Evolutionary conservation across 2,329 filamentous ascomycete genomes (phyloP).

Genomic region (Tolypocladium inflatum): DNA sequence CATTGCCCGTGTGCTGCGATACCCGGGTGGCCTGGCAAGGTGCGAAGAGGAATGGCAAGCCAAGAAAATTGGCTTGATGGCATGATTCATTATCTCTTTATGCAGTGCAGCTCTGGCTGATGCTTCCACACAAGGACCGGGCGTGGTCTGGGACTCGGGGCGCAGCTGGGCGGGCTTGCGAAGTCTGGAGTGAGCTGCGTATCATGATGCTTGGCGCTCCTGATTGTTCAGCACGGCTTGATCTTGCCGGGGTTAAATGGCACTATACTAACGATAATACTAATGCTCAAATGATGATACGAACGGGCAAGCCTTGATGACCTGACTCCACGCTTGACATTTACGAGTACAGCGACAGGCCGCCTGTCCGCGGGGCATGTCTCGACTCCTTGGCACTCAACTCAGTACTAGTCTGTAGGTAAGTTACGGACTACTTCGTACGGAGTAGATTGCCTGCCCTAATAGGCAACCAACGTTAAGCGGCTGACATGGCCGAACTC

Average conservation of each 20-base stretch:
- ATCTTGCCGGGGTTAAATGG: not conserved
- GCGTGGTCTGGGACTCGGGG: no score
- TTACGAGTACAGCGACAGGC: no score
- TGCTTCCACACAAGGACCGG: no score
- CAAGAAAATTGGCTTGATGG: not conserved
- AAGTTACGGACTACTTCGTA: no score
- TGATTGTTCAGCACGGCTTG: not conserved
- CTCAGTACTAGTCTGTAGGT: no score
- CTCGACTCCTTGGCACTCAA: no score
- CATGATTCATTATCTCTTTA: not conserved
- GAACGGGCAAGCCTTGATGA: no score
- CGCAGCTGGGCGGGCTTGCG: no score
- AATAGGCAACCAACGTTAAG: not conserved
- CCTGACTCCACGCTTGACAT: not conserved
- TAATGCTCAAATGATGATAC: no score
- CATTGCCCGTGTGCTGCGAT: slow-evolving; percentile 25
- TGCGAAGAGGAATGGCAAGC: slow-evolving; percentile 24
- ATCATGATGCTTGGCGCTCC: no score
- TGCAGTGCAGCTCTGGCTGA: not conserved
- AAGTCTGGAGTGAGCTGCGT: not conserved
- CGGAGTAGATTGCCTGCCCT: not conserved
- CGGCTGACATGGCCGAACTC: not conserved
- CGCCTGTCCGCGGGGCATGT: no score
- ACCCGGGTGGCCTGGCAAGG: slow-evolving; percentile 14
- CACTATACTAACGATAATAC: no score